A percentile compares a stretch with the other conserved stretches of the same genome.
Conservation (phyloP, 371 early-diverging fungal species). For the Cokeromyces recurvatus region DNA sequence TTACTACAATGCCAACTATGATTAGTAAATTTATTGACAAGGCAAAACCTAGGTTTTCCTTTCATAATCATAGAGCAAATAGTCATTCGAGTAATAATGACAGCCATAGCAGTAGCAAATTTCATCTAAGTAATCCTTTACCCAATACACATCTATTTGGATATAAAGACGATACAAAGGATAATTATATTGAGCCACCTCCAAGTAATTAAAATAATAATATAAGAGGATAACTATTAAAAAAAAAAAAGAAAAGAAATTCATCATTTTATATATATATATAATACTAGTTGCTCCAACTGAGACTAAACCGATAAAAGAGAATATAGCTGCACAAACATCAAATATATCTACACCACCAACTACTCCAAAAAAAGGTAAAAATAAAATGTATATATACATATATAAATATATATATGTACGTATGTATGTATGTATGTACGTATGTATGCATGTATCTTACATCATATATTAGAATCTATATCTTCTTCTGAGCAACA, state of each 20-base stretch:
- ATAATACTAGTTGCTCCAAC: slow-evolving; percentile 22
- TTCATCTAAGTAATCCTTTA: slow-evolving; percentile 1
- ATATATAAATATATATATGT: too few relatives aligned
- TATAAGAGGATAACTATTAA: neutral
- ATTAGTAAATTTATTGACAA: slow-evolving; percentile 20
- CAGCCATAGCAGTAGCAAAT: neutral
- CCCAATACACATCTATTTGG: slow-evolving; percentile 11
- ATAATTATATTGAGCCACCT: slow-evolving; percentile 18
- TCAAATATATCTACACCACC: slow-evolving; percentile 21
- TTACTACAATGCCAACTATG: slow-evolving; percentile 7
- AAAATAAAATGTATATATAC: neutral
- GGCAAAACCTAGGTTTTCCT: slow-evolving; percentile 18
- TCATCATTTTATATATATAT: neutral
- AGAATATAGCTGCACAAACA: neutral
- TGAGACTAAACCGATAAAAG: slow-evolving; percentile 7
- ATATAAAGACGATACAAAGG: slow-evolving; percentile 14
- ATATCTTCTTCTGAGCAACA: too few relatives aligned
- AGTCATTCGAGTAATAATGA: neutral
- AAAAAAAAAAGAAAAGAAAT: neutral
- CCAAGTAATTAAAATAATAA: too few relatives aligned
- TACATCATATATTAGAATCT: too few relatives aligned
- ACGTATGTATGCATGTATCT: too few relatives aligned
- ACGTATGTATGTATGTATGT: too few relatives aligned
- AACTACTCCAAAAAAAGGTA: slow-evolving; percentile 7
- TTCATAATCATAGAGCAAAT: slow-evolving; percentile 1